These are phyloP conservation scores for Diphasiastrum complanatum DNA, from an alignment of 83 land plant species.

Conservation along the genomic window DNA sequence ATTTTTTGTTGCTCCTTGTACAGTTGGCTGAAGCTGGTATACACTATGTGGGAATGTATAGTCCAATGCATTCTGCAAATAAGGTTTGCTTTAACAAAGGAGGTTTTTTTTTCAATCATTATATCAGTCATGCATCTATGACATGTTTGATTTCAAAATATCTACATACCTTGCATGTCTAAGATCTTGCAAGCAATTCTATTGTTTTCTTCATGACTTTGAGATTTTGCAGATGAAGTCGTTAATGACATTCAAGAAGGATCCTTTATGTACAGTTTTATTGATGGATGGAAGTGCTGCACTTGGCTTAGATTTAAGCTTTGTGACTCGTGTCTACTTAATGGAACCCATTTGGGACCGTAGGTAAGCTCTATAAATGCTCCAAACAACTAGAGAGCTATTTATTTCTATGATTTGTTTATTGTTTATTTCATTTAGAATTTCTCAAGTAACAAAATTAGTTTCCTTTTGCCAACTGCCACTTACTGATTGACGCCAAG, in stretches of 20 bases:
- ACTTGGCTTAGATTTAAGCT: slow-evolving; percentile 91
- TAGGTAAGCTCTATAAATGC: slow-evolving; percentile 70
- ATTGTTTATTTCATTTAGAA: no score
- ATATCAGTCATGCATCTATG: no score
- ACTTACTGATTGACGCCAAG: not conserved
- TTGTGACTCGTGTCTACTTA: slow-evolving; percentile 80
- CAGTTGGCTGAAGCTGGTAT: slow-evolving; percentile 82
- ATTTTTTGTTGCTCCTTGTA: slow-evolving; percentile 15
- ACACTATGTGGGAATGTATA: slow-evolving; percentile 78
- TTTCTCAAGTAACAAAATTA: no score
- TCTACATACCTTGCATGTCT: no score
- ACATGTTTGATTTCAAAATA: no score
- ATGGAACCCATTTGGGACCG: slow-evolving; percentile 99
- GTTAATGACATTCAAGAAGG: slow-evolving; percentile 60
- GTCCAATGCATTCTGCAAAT: slow-evolving; percentile 79
- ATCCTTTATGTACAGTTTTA: slow-evolving; percentile 64
- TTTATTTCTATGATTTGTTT: no score
- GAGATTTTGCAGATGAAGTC: slow-evolving; percentile 62
- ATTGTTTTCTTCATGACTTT: not conserved
- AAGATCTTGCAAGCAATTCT: no score
- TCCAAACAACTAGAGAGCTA: no score
- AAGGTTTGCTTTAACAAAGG: slow-evolving; percentile 76
- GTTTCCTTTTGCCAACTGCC: not conserved
- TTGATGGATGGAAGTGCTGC: slow-evolving; percentile 98
- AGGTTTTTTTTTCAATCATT: no score